Base-by-base conservation (phyloP, 179 eudicot genomes). In the Amaranthus tricolor region DNA sequence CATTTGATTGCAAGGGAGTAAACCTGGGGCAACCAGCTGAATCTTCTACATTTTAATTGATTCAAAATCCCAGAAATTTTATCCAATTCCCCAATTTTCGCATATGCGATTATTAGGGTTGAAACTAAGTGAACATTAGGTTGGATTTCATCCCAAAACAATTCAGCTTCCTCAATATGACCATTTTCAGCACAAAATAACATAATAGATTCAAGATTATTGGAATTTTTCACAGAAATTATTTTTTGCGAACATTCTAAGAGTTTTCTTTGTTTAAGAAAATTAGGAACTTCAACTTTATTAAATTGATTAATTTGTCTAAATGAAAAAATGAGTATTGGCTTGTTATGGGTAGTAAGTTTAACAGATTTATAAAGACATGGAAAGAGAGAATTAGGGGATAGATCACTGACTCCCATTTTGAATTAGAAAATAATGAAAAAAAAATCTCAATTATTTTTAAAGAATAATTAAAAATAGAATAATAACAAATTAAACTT, bases 141-240 rank as follows among this genome's bases (percentile, higher is more conserved):
- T 1, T 87, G 9, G 17, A 88, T 75, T 19, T 76, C 85, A 86
- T 88, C 88, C 93, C 92, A 90, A 40, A 88, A 72, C 7, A 77
- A 83, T 51, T 80, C 72, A 9, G 91, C 91, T 81, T 89, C 77
- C 0, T 70, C 57, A 64, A 84, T 66, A 59, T 77, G 68, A 56
- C 90, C 91, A 71, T 81, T 85, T 72, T 84, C 80, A 13, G 89
- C 97, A 83, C 82, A 86, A 62, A 72, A 62, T 20, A 91, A 70
- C 90, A 91, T 81, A 66, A 80, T 44, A 59, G 83, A 77, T 62
- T 83, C 78, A 75, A 86, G 79, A 31, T 75, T 57, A 44, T 76
- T 57, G 72, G 83, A 57, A 17, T 69, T 62, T 13, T 74, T 74
- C 61, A 77, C 80, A 58, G 78, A 69, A 70, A 50, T 73, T 64